Percentiles rank a stretch among this genome's conserved stretches.
Conservation (phyloP, 805 yeast species). For the Candida hungchunana region DNA sequence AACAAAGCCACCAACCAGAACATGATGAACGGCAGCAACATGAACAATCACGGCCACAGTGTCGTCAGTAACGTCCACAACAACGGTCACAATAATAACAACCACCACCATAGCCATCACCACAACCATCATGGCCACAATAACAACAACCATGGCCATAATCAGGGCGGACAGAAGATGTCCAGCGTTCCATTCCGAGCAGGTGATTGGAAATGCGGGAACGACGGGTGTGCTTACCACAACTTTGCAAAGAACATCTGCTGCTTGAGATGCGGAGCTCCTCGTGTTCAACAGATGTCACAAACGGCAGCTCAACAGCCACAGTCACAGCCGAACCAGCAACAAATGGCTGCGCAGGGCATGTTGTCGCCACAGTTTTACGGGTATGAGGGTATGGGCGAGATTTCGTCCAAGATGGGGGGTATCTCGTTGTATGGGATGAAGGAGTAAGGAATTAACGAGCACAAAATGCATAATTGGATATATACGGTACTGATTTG, state of each 20-base stretch:
- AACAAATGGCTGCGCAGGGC: slow-evolving; percentile 7
- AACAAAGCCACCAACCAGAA: slow-evolving; percentile 9
- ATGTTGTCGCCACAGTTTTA: background rate
- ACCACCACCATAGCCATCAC: slow-evolving; percentile 18
- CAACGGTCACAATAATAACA: slow-evolving; percentile 13
- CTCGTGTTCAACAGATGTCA: slow-evolving; percentile 35
- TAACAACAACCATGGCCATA: slow-evolving; percentile 11
- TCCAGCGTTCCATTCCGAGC: slow-evolving; percentile 88
- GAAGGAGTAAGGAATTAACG: no score
- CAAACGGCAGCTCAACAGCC: slow-evolving; percentile 4
- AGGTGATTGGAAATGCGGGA: slow-evolving; percentile 92
- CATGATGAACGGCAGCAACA: slow-evolving; percentile 5
- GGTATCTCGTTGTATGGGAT: no score
- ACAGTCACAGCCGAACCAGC: slow-evolving; percentile 8
- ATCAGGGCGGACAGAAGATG: slow-evolving; percentile 24
- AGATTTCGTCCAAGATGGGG: no score
- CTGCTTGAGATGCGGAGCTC: slow-evolving; percentile 85
- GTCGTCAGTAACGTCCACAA: slow-evolving; percentile 14
- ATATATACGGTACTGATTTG: no score
- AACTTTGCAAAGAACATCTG: slow-evolving; percentile 87
- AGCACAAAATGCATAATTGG: no score
- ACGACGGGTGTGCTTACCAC: slow-evolving; percentile 77
- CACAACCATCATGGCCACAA: slow-evolving; percentile 18
- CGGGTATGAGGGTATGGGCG: slow-evolving; percentile 4
- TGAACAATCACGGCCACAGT: slow-evolving; percentile 4